phyloP scores from a whole-genome alignment of 495 filamentous ascomycete genomes.

The Tuber borchii region DNA sequence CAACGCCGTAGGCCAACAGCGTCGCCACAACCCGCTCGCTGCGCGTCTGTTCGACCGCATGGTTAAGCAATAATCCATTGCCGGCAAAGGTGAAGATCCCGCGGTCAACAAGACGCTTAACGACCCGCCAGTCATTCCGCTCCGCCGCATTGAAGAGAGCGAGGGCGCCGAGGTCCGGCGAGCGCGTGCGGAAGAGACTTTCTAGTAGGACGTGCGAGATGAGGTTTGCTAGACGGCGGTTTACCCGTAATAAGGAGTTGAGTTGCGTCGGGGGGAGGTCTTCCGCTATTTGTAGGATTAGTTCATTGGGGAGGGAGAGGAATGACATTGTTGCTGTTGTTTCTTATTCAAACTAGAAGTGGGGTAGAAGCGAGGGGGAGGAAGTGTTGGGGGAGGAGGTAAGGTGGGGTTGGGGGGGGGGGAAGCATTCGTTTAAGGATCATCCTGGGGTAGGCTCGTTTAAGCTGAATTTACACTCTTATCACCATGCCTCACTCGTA shows the following conservation, averaged over 20 bases:
- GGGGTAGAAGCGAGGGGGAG: background rate
- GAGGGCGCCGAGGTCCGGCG: background rate
- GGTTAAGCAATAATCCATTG: background rate
- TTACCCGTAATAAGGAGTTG: background rate
- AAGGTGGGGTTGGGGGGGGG: background rate
- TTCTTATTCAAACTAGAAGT: background rate
- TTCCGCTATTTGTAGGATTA: background rate
- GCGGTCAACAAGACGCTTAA: background rate
- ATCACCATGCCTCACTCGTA: background rate
- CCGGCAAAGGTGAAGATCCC: background rate
- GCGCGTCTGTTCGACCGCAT: background rate
- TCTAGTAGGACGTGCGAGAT: background rate
- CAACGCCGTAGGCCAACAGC: background rate
- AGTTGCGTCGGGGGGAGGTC: background rate
- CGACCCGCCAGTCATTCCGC: background rate
- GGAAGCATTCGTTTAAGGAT: background rate
- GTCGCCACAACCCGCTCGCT: conserved; percentile 4
- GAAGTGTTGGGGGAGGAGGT: background rate
- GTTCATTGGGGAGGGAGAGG: background rate
- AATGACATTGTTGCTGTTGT: background rate
- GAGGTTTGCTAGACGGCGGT: background rate
- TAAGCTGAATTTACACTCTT: background rate
- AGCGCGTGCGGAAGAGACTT: background rate
- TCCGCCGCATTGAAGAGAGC: background rate
- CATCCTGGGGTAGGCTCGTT: background rate